Conservation (phyloP, 495 filamentous ascomycete genomes). For the Saxophila tyrrhenica region DNA sequence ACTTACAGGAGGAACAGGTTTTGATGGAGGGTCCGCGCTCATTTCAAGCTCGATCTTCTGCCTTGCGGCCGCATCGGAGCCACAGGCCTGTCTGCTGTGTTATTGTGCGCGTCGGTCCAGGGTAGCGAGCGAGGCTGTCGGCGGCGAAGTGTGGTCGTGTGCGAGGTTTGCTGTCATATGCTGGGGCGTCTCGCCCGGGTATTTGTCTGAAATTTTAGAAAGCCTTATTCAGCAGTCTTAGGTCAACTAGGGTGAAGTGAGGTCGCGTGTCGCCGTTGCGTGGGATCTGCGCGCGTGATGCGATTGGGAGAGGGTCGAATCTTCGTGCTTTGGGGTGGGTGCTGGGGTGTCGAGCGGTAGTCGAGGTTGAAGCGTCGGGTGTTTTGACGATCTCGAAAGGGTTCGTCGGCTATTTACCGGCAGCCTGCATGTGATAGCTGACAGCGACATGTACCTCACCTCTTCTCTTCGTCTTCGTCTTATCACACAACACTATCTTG, state of each 20-base stretch:
- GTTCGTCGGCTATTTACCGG: too few species aligned
- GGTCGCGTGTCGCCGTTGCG: background rate
- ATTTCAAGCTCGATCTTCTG: background rate
- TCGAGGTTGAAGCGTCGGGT: too few species aligned
- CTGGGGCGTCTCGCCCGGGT: background rate
- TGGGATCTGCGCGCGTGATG: too few species aligned
- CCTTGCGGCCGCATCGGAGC: constrained; percentile 1
- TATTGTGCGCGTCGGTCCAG: background rate
- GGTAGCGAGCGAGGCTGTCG: background rate
- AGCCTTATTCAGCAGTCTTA: background rate
- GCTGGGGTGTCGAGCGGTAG: too few species aligned
- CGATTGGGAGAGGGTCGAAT: background rate
- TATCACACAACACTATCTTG: too few species aligned
- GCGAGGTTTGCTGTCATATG: background rate
- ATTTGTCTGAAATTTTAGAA: background rate
- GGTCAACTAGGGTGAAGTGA: background rate
- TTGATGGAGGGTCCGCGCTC: background rate
- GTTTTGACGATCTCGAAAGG: too few species aligned
- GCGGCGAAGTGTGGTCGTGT: background rate
- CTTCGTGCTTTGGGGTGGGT: too few species aligned
- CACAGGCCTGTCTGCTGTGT: background rate
- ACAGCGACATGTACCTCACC: too few species aligned
- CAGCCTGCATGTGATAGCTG: too few species aligned
- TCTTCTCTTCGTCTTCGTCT: too few species aligned
- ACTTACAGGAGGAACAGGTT: background rate